Conservation (phyloP, 495 filamentous ascomycete genomes). For the Recurvomyces mirabilis region DNA sequence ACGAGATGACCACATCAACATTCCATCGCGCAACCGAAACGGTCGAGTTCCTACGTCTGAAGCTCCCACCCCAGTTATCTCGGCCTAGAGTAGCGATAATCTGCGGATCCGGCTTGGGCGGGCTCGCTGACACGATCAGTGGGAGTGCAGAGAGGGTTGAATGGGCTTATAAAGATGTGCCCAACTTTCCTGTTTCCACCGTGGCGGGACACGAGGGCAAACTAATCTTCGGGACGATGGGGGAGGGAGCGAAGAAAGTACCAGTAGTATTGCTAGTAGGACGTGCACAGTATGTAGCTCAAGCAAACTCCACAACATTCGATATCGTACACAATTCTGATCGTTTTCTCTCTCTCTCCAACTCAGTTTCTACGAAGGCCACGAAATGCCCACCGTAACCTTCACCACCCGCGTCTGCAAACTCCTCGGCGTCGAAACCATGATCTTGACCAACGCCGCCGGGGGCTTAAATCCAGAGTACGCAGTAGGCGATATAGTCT, state of each 20-base stretch:
- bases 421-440: slow-evolving; percentile 50
- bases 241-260: slow-evolving; percentile 36
- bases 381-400: slow-evolving; percentile 55
- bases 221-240: slow-evolving; percentile 57
- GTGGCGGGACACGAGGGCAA: slow-evolving; percentile 65
- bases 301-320: background rate
- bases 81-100: slow-evolving; percentile 55
- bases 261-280: slow-evolving; percentile 64
- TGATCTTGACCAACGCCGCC: slow-evolving; percentile 68
- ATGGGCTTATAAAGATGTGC: slow-evolving; percentile 51
- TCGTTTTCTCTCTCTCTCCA: background rate
- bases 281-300: slow-evolving; percentile 54
- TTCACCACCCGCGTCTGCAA: slow-evolving; percentile 64
- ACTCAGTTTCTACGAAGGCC: slow-evolving; percentile 64
- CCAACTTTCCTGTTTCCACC: slow-evolving; percentile 53
- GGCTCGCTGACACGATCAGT: slow-evolving; percentile 50
- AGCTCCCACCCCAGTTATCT: slow-evolving; percentile 37
- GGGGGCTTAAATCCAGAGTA: slow-evolving; percentile 61
- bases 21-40: slow-evolving; percentile 29
- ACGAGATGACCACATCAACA: slow-evolving; percentile 18
- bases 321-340: too few species aligned
- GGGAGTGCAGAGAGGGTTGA: slow-evolving; percentile 38
- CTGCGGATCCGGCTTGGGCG: slow-evolving; percentile 63
- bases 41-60: slow-evolving; percentile 19
- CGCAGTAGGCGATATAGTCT: slow-evolving; percentile 59